Evolutionary conservation across 106 monocot species (phyloP).

Genomic region (Gastrodia elata): DNA sequence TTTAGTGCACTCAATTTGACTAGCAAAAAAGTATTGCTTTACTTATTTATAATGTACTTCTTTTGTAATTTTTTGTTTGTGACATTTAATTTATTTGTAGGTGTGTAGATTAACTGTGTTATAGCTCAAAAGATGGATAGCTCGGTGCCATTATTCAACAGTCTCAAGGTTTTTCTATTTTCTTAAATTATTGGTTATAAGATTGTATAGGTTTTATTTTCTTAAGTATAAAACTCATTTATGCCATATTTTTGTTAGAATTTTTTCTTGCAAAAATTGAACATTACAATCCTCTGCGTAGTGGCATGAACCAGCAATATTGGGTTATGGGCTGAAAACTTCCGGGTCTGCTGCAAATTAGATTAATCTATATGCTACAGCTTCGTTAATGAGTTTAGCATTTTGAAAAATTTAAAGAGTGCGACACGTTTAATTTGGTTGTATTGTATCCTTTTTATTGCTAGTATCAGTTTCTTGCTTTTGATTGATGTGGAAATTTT

Average conservation of each 20-base stretch:
- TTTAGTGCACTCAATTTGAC: neutral
- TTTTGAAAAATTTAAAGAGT: neutral
- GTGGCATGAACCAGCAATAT: no score
- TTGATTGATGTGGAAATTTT: neutral
- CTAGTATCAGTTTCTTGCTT: neutral
- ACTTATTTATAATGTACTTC: neutral
- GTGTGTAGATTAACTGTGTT: no score
- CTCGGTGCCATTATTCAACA: conserved; percentile 41
- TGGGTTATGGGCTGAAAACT: no score
- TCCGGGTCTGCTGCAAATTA: neutral
- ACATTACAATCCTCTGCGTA: neutral
- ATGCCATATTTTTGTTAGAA: neutral
- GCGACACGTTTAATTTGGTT: neutral
- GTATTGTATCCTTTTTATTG: neutral
- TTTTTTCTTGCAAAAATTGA: neutral
- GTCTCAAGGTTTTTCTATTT: conserved; percentile 44
- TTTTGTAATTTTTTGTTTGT: neutral
- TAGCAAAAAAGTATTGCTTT: neutral
- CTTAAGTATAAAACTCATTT: neutral
- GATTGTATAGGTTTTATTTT: no score
- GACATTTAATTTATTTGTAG: neutral
- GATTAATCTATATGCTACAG: neutral
- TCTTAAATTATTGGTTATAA: neutral
- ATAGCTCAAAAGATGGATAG: conserved; percentile 25
- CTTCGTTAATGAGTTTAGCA: neutral